A percentile compares a stretch with the other conserved stretches of the same genome.
phyloP scores from a whole-genome alignment of 306 rosid species.

The Coriaria nepalensis region DNA sequence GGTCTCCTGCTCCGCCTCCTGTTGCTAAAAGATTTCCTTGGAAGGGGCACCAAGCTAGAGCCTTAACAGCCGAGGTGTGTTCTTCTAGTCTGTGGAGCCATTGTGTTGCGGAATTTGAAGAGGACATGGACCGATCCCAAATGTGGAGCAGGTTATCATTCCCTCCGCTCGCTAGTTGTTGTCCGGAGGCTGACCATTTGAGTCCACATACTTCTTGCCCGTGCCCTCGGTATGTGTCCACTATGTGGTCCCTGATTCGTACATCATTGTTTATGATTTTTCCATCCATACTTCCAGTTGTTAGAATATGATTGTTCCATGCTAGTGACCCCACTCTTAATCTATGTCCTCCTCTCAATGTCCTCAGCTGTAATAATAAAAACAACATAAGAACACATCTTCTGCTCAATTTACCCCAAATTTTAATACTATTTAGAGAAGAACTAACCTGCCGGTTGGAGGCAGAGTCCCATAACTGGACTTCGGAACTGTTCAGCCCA shows the following conservation, averaged over 20 bases:
- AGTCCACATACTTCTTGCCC: constrained; percentile 66
- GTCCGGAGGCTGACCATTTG: constrained; percentile 69
- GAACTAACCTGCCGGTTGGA: constrained; percentile 31
- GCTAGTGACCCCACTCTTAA: constrained; percentile 56
- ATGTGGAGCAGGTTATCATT: constrained; percentile 60
- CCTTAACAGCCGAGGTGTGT: constrained; percentile 62
- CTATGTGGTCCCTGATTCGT: constrained; percentile 50
- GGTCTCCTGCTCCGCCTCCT: constrained; percentile 67
- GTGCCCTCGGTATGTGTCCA: constrained; percentile 63
- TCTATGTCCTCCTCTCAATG: constrained; percentile 47
- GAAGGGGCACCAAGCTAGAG: constrained; percentile 85
- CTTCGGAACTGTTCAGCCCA: constrained; percentile 57
- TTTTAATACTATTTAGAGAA: background rate
- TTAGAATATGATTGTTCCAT: constrained; percentile 62
- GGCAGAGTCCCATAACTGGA: constrained; percentile 67
- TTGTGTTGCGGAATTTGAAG: constrained; percentile 41
- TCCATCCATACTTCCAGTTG: constrained; percentile 78
- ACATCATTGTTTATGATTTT: constrained; percentile 54
- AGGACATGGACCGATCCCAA: constrained; percentile 51
- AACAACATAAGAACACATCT: background rate
- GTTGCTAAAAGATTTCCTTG: constrained; percentile 54
- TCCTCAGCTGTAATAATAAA: constrained; percentile 37
- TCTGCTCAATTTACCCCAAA: too few relatives aligned
- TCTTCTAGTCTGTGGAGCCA: constrained; percentile 75
- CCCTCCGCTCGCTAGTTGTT: constrained; percentile 70